Evolutionary conservation across 306 rosid genomes (phyloP).

Genomic region (Castanea mollissima): DNA sequence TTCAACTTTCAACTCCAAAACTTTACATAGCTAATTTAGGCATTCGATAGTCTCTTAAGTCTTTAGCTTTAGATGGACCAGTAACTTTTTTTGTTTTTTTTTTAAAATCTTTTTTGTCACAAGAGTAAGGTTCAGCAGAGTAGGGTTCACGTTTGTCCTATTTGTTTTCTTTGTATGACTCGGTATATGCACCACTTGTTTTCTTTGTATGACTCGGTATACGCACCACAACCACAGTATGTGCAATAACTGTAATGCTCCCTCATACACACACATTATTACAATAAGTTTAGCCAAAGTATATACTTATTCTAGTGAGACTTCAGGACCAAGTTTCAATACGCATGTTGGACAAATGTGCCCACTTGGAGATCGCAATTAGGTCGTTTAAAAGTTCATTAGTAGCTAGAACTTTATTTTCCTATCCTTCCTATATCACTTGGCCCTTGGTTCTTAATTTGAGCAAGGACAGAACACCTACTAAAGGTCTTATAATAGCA

Average conservation of each 20-base stretch:
- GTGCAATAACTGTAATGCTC: neutral
- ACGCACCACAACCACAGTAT: neutral
- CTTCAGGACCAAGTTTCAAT: neutral
- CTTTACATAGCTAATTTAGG: no score
- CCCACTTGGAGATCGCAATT: neutral
- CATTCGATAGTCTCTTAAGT: no score
- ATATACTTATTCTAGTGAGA: neutral
- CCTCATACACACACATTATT: neutral
- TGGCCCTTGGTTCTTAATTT: neutral
- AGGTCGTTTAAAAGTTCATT: neutral
- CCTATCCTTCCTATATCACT: conserved; percentile 1
- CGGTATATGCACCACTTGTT: neutral
- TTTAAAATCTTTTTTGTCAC: neutral
- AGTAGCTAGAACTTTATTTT: conserved; percentile 1
- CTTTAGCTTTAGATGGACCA: no score
- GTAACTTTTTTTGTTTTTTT: no score
- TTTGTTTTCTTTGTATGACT: neutral
- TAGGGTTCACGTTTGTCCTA: neutral
- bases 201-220: neutral
- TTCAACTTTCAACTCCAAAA: no score
- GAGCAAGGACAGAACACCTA: conserved; percentile 24
- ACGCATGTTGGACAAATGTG: neutral
- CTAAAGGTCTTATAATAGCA: conserved; percentile 20
- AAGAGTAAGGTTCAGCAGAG: neutral
- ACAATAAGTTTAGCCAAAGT: neutral